Evolutionary conservation across 495 filamentous ascomycete genomes (phyloP).

Genomic region (Apiosordaria backusii): DNA sequence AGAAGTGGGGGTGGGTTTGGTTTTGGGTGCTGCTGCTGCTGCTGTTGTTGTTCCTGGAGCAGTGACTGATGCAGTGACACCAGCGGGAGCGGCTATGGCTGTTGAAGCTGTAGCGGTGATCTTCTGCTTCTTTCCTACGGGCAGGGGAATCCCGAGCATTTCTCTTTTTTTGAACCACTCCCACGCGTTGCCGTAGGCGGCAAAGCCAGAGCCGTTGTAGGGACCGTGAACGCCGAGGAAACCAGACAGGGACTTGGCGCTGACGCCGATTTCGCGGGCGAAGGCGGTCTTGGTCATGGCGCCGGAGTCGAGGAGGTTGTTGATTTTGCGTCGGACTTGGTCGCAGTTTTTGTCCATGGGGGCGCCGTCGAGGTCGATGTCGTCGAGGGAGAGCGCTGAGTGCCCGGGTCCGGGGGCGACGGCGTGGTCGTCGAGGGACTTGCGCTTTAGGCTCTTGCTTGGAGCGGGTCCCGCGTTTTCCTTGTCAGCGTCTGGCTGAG

Average conservation of each 20-base stretch:
- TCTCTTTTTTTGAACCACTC: conserved; percentile 38
- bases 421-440: conserved; percentile 23
- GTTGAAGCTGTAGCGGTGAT: conserved; percentile 11
- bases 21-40: conserved; percentile 3
- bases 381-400: conserved; percentile 17
- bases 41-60: conserved; percentile 9
- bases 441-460: conserved; percentile 34
- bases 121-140: conserved; percentile 31
- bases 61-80: neutral
- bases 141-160: conserved; percentile 28
- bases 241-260: conserved; percentile 27
- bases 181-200: conserved; percentile 31
- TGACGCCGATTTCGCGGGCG: conserved; percentile 37
- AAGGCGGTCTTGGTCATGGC: conserved; percentile 50
- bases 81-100: conserved; percentile 7
- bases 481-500: neutral
- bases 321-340: conserved; percentile 44
- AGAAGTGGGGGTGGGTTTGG: neutral
- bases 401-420: conserved; percentile 9
- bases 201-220: conserved; percentile 28
- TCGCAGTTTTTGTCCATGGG: conserved; percentile 33
- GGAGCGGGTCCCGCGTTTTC: neutral
- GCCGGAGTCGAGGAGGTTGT: conserved; percentile 40
- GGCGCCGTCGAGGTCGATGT: conserved; percentile 23
- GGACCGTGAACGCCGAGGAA: conserved; percentile 40